A percentile compares a stretch with the other conserved stretches of the same genome.
phyloP scores from a whole-genome alignment of 2,329 filamentous ascomycete species.

The Venturia nashicola region DNA sequence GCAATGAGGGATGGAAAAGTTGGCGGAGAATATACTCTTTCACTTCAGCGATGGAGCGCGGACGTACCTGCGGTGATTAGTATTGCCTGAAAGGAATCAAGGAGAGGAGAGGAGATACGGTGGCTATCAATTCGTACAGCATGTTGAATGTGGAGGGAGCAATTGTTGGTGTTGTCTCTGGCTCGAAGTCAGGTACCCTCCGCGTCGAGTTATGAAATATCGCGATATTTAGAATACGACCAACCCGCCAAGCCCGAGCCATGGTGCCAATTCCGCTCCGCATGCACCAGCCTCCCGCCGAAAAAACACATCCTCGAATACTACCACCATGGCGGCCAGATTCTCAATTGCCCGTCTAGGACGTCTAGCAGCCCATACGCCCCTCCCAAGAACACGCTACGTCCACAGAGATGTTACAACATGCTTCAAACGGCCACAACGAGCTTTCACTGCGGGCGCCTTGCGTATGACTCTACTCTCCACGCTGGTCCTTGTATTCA shows the following conservation, averaged over 20 bases:
- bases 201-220: too few species aligned
- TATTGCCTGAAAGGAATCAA: neutral
- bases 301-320: neutral
- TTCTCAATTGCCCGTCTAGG: conserved; percentile 20
- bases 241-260: neutral
- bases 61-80: conserved; percentile 58
- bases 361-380: conserved; percentile 11
- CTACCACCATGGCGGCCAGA: conserved; percentile 22
- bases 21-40: conserved; percentile 59
- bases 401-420: neutral
- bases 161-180: neutral
- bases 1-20: neutral
- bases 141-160: conserved; percentile 37
- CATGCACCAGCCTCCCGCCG: neutral
- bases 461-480: neutral
- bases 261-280: neutral
- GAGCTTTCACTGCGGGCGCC: neutral
- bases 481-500: neutral
- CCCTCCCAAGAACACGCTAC: neutral
- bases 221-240: neutral
- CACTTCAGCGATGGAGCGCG: conserved; percentile 79
- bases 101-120: conserved; percentile 49
- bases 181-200: neutral
- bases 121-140: conserved; percentile 95
- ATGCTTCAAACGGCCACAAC: neutral